Percentiles rank a stretch among this genome's conserved stretches.
Conservation (phyloP, 345 rosid species). For the Citrus glauca region DNA sequence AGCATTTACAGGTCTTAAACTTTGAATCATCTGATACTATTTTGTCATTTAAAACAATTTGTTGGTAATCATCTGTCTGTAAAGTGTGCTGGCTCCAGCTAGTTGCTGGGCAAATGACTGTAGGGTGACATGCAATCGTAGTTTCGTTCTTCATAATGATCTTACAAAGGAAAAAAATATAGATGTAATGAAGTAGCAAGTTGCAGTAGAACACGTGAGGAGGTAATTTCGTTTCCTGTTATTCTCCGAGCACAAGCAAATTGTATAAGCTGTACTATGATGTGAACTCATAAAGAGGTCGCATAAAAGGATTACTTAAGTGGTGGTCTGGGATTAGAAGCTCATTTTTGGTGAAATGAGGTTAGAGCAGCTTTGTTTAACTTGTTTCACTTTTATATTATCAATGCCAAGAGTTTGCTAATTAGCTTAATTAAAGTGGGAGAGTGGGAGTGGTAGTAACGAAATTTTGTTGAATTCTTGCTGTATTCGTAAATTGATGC, state of each 20-base stretch:
- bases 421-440: not conserved
- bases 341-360: not conserved
- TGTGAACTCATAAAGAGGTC: not conserved
- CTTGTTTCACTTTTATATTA: not conserved
- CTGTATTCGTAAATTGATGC: not conserved
- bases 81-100: not conserved
- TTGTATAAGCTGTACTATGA: not conserved
- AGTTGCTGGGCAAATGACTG: not conserved
- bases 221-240: not conserved
- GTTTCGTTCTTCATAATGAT: not conserved
- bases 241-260: not conserved
- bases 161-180: not conserved
- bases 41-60: not conserved
- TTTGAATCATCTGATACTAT: not conserved
- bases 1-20: not conserved
- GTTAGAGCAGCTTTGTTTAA: not conserved
- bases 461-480: not conserved
- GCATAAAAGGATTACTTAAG: not conserved
- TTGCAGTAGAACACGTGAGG: not conserved
- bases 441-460: not conserved
- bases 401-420: not conserved
- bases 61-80: not conserved
- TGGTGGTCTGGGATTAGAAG: not conserved
- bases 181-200: too few relatives aligned
- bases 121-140: not conserved